phyloP scores from a whole-genome alignment of 169 alveolate genomes.

The Miamiensis avidus region DNA sequence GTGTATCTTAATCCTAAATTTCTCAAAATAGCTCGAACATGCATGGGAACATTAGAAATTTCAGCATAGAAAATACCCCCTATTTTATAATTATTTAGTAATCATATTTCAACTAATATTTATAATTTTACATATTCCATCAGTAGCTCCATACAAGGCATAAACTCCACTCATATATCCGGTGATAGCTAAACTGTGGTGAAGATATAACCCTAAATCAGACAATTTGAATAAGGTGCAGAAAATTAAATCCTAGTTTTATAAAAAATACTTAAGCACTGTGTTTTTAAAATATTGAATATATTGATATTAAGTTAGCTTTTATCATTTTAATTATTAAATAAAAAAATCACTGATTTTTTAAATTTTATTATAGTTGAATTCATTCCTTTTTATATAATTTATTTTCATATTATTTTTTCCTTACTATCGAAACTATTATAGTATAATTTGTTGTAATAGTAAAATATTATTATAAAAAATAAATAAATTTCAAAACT shows the following conservation, averaged over 20 bases:
- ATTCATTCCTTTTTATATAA: not conserved
- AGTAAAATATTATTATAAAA: too few relatives aligned
- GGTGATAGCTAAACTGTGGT: not conserved
- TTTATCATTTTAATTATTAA: too few relatives aligned
- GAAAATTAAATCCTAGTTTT: not conserved
- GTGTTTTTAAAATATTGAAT: too few relatives aligned
- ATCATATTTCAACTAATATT: too few relatives aligned
- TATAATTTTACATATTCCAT: not conserved
- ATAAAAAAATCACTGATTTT: not conserved
- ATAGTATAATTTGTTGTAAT: too few relatives aligned
- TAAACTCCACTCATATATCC: not conserved
- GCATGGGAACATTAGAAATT: slow-evolving; percentile 72
- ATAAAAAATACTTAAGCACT: too few relatives aligned
- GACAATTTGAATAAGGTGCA: not conserved
- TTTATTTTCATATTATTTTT: too few relatives aligned
- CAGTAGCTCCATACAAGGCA: not conserved
- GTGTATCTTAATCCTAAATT: slow-evolving; percentile 57
- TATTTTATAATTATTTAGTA: not conserved
- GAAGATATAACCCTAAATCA: not conserved
- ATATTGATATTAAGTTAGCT: not conserved
- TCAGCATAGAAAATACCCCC: slow-evolving; percentile 60
- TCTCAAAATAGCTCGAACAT: slow-evolving; percentile 52
- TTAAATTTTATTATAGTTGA: too few relatives aligned
- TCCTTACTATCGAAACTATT: not conserved
- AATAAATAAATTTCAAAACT: not conserved